phyloP scores from a whole-genome alignment of 2,329 filamentous ascomycete genomes.

The Pseudogymnoascus sp. region DNA sequence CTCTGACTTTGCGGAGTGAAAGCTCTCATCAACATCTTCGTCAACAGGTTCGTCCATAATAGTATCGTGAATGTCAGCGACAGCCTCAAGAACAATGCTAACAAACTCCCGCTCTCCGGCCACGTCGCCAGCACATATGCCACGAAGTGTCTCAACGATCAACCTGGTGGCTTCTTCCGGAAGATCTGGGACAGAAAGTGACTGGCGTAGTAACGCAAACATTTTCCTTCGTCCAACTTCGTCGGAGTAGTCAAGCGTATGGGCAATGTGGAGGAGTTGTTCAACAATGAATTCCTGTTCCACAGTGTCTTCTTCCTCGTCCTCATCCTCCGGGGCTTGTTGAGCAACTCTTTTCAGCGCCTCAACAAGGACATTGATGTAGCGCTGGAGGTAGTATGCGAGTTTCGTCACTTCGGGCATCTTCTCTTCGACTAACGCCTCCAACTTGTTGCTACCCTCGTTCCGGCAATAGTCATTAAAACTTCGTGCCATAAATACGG shows the following conservation, averaged over 20 bases:
- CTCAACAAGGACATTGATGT: slow-evolving; percentile 63
- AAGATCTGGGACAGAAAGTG: slow-evolving; percentile 75
- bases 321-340: slow-evolving; percentile 49
- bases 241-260: slow-evolving; percentile 93
- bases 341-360: slow-evolving; percentile 50
- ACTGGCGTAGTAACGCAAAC: slow-evolving; percentile 83
- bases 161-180: slow-evolving; percentile 91
- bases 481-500: slow-evolving; percentile 81
- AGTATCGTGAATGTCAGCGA: slow-evolving; percentile 93
- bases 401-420: slow-evolving; percentile 90
- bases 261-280: slow-evolving; percentile 84
- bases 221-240: slow-evolving; percentile 93
- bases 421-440: slow-evolving; percentile 78
- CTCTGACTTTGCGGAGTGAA: slow-evolving; percentile 87
- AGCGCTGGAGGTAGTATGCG: slow-evolving; percentile 76
- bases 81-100: slow-evolving; percentile 80
- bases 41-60: slow-evolving; percentile 65
- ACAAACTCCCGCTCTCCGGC: slow-evolving; percentile 77
- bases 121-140: slow-evolving; percentile 69
- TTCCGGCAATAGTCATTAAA: slow-evolving; percentile 89
- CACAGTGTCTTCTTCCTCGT: slow-evolving; percentile 71
- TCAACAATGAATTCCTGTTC: slow-evolving; percentile 95
- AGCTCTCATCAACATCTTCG: slow-evolving; percentile 69
- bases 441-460: slow-evolving; percentile 65
- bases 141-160: slow-evolving; percentile 70